Evolutionary conservation across 2,329 filamentous ascomycete species (phyloP).

Genomic region (Paecilomyces dactylethromorphus): DNA sequence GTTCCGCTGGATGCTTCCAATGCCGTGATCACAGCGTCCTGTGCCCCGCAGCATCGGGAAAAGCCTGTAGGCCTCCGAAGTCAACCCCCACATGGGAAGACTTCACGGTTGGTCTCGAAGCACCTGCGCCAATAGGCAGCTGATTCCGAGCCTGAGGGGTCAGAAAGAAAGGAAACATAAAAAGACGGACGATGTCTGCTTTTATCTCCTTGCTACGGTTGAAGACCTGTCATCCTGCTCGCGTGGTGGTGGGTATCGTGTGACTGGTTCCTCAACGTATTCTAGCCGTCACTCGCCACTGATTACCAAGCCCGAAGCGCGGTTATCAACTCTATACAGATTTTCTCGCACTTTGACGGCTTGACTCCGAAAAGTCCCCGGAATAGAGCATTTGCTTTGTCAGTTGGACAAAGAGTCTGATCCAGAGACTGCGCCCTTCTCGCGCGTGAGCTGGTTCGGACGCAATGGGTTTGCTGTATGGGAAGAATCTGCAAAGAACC

Average conservation of each 20-base stretch:
- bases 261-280: neutral
- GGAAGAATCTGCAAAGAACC: neutral
- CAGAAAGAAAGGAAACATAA: conserved; percentile 9
- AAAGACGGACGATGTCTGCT: conserved; percentile 6
- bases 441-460: conserved; percentile 4
- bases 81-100: neutral
- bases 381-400: neutral
- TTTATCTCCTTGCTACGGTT: neutral
- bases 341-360: neutral
- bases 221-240: conserved; percentile 5
- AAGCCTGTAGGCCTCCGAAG: neutral
- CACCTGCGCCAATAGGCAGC: conserved; percentile 9
- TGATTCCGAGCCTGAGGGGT: conserved; percentile 8
- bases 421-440: conserved; percentile 6
- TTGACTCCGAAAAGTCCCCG: neutral
- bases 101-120: conserved; percentile 2
- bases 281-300: conserved; percentile 1
- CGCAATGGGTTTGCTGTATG: conserved; percentile 27
- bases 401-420: neutral
- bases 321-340: neutral
- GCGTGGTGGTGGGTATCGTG: neutral
- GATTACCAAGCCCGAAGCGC: neutral
- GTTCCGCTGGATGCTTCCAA: neutral
- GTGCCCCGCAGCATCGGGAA: neutral
- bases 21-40: neutral